These are phyloP conservation scores for Ramularia collo-cygni DNA, from an alignment of 2,329 filamentous ascomycete species.

Conservation along the genomic window DNA sequence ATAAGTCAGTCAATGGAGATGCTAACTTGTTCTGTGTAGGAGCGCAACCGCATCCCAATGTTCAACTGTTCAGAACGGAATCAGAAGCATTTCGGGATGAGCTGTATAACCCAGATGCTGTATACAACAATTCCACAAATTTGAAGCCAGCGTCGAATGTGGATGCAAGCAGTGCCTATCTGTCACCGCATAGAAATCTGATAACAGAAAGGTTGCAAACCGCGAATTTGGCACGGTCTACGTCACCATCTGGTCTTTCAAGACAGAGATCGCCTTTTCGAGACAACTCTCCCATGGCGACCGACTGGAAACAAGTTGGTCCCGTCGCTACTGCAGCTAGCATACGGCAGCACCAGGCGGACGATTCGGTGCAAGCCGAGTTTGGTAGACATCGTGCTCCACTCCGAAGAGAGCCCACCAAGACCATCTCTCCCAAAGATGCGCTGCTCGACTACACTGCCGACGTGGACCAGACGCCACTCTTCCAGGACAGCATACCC, in stretches of 20 bases:
- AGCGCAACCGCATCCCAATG: conserved; percentile 58
- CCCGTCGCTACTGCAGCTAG: conserved; percentile 51
- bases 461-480: conserved; percentile 64
- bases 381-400: conserved; percentile 26
- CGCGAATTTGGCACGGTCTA: conserved; percentile 62
- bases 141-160: conserved; percentile 49
- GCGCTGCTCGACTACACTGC: conserved; percentile 72
- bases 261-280: conserved; percentile 78
- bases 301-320: conserved; percentile 30
- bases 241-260: conserved; percentile 47
- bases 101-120: conserved; percentile 59
- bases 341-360: conserved; percentile 55
- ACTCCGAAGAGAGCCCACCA: conserved; percentile 42
- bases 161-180: conserved; percentile 52
- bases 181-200: conserved; percentile 50
- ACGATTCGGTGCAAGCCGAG: conserved; percentile 49
- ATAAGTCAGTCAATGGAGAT: conserved; percentile 34
- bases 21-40: too few species aligned
- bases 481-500: conserved; percentile 57
- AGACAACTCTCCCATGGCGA: conserved; percentile 49
- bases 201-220: conserved; percentile 72
- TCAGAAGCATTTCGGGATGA: conserved; percentile 81
- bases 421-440: conserved; percentile 93
- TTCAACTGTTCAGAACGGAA: conserved; percentile 65
- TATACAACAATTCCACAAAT: conserved; percentile 43